These are phyloP conservation scores for Saraca asoca DNA, from an alignment of 331 rosid genomes.

Conservation along the genomic window DNA sequence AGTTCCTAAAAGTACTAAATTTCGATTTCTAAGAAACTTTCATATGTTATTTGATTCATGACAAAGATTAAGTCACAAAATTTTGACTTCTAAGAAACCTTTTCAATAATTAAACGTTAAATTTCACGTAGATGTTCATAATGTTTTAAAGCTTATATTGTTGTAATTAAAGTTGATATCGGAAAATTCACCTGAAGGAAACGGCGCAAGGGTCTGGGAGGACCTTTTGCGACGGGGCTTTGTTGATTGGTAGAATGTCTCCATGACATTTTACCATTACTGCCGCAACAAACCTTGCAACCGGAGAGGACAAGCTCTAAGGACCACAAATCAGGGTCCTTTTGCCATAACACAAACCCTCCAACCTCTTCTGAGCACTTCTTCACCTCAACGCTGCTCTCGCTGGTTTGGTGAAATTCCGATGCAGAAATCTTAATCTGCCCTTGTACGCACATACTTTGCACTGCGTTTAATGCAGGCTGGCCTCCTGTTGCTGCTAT, in stretches of 20 bases:
- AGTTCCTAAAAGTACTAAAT: too few species aligned
- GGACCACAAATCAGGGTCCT: conserved; percentile 87
- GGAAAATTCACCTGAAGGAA: conserved; percentile 62
- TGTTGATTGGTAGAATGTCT: conserved; percentile 85
- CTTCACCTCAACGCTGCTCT: conserved; percentile 57
- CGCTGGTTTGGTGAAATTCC: conserved; percentile 61
- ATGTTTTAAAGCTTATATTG: too few species aligned
- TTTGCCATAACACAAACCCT: conserved; percentile 87
- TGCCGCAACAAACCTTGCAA: conserved; percentile 82
- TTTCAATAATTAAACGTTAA: too few species aligned
- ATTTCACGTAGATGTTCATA: too few species aligned
- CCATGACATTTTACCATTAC: conserved; percentile 89
- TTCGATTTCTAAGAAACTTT: too few species aligned
- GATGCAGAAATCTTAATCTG: conserved; percentile 75
- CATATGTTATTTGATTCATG: too few species aligned
- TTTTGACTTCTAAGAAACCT: too few species aligned
- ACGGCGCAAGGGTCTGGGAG: conserved; percentile 91
- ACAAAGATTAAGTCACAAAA: too few species aligned
- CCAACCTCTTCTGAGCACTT: conserved; percentile 70
- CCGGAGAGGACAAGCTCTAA: conserved; percentile 75
- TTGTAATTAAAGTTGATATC: background rate
- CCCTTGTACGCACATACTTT: conserved; percentile 85
- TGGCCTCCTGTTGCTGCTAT: conserved; percentile 95
- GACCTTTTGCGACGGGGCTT: conserved; percentile 62
- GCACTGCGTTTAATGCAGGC: conserved; percentile 70